Evolutionary conservation across 169 alveolate species (phyloP).

Genomic region (Cryptosporidium bovis): DNA sequence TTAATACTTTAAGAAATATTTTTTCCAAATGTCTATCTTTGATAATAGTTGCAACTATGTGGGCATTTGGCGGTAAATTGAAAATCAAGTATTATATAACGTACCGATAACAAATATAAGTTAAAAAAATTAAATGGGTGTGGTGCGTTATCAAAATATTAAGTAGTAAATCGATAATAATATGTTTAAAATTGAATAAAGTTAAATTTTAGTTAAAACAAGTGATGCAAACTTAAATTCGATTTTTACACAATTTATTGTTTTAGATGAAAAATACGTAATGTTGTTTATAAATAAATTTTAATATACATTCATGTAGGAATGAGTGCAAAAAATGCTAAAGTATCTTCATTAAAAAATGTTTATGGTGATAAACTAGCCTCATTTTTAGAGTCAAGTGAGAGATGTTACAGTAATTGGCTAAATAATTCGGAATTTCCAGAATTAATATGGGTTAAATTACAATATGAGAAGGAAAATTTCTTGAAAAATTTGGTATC

Average conservation of each 20-base stretch:
- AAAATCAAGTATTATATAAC: no score
- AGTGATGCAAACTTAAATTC: background rate
- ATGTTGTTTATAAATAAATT: background rate
- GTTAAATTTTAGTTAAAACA: background rate
- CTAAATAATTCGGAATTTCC: constrained; percentile 24
- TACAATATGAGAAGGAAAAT: constrained; percentile 44
- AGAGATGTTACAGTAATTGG: constrained; percentile 19
- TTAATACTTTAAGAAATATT: no score
- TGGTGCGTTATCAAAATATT: no score
- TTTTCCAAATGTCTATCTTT: no score
- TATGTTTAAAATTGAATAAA: background rate
- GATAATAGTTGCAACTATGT: no score
- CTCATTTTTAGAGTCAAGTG: constrained; percentile 35
- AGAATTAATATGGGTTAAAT: constrained; percentile 8
- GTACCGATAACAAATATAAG: background rate
- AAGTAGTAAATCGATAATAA: no score
- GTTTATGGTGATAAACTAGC: constrained; percentile 52
- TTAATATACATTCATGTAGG: background rate
- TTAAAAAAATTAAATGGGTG: background rate
- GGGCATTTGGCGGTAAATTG: no score
- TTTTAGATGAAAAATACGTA: background rate
- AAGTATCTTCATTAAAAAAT: constrained; percentile 32
- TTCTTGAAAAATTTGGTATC: constrained; percentile 7
- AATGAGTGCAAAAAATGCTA: constrained; percentile 1
- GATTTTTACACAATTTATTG: background rate